These are phyloP conservation scores for Immersiella caudata DNA, from an alignment of 495 filamentous ascomycete species.

Conservation along the genomic window DNA sequence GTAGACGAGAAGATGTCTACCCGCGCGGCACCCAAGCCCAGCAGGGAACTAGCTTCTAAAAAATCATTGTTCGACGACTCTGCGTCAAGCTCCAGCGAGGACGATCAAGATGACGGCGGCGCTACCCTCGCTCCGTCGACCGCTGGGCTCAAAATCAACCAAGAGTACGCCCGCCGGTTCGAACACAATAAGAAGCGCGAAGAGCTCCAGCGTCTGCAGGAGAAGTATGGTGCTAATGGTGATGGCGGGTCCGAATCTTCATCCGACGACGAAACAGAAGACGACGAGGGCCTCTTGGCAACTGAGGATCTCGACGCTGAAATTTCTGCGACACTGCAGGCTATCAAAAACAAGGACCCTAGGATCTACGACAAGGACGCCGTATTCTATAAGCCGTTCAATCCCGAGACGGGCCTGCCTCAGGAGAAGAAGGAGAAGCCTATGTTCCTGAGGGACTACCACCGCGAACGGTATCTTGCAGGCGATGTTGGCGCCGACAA, in stretches of 20 bases:
- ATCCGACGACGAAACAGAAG: slow-evolving; percentile 77
- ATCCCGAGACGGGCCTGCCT: slow-evolving; percentile 49
- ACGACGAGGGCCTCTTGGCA: slow-evolving; percentile 82
- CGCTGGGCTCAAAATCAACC: slow-evolving; percentile 76
- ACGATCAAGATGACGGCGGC: slow-evolving; percentile 60
- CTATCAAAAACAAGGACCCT: slow-evolving; percentile 87
- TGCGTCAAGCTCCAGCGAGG: slow-evolving; percentile 46
- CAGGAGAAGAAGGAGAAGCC: slow-evolving; percentile 72
- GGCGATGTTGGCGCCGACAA: slow-evolving; percentile 59
- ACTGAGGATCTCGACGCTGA: slow-evolving; percentile 82
- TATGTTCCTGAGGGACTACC: slow-evolving; percentile 87
- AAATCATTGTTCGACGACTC: slow-evolving; percentile 40
- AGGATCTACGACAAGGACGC: slow-evolving; percentile 78
- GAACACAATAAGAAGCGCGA: slow-evolving; percentile 97
- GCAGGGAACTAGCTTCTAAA: slow-evolving; percentile 21
- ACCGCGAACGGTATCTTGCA: slow-evolving; percentile 78
- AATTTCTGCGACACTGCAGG: slow-evolving; percentile 79
- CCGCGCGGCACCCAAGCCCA: slow-evolving; percentile 22
- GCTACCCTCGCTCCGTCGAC: slow-evolving; percentile 54
- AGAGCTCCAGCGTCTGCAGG: slow-evolving; percentile 83
- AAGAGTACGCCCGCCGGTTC: slow-evolving; percentile 85
- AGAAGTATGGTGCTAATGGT: slow-evolving; percentile 74
- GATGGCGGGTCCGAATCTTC: slow-evolving; percentile 55
- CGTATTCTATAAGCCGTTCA: slow-evolving; percentile 73
- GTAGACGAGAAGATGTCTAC: slow-evolving; percentile 24